Evolutionary conservation across 352 stramenopile species (phyloP).

Genomic region (Plasmopara halstedii): DNA sequence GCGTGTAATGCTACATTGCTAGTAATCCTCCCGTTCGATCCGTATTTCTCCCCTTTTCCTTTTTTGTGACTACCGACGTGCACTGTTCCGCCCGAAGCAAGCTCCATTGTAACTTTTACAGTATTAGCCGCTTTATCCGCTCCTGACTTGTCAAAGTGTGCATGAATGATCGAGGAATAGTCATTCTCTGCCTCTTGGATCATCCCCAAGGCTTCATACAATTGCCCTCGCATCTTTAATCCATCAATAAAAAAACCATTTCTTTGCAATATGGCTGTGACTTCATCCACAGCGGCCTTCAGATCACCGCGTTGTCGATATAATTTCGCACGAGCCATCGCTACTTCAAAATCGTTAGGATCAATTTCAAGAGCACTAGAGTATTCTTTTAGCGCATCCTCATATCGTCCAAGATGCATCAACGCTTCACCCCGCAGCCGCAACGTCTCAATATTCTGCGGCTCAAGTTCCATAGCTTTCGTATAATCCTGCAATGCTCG

Average conservation of each 20-base stretch:
- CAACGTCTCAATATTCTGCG: slow-evolving; percentile 34
- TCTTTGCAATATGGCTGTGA: slow-evolving; percentile 42
- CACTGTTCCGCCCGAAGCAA: slow-evolving; percentile 20
- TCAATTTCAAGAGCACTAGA: slow-evolving; percentile 34
- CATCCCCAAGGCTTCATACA: slow-evolving; percentile 39
- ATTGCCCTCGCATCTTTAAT: slow-evolving; percentile 46
- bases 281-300: slow-evolving; percentile 36
- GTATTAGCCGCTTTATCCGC: slow-evolving; percentile 8
- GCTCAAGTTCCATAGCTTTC: slow-evolving; percentile 36
- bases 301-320: slow-evolving; percentile 37
- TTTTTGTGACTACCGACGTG: slow-evolving; percentile 7
- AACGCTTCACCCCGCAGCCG: slow-evolving; percentile 40
- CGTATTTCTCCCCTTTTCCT: slow-evolving; percentile 16
- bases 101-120: slow-evolving; percentile 23
- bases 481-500: slow-evolving; percentile 61
- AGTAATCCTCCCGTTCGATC: slow-evolving; percentile 29
- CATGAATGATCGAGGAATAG: slow-evolving; percentile 66
- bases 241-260: slow-evolving; percentile 74
- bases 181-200: slow-evolving; percentile 37
- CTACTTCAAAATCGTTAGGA: slow-evolving; percentile 47
- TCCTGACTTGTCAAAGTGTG: slow-evolving; percentile 38
- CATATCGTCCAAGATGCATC: slow-evolving; percentile 35
- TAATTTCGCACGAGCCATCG: slow-evolving; percentile 48
- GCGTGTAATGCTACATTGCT: slow-evolving; percentile 49
- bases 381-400: slow-evolving; percentile 55